Percentiles rank a stretch among this genome's conserved stretches.
phyloP scores from a whole-genome alignment of 208 protist genomes.

The Plasmodiophora brassicae region DNA sequence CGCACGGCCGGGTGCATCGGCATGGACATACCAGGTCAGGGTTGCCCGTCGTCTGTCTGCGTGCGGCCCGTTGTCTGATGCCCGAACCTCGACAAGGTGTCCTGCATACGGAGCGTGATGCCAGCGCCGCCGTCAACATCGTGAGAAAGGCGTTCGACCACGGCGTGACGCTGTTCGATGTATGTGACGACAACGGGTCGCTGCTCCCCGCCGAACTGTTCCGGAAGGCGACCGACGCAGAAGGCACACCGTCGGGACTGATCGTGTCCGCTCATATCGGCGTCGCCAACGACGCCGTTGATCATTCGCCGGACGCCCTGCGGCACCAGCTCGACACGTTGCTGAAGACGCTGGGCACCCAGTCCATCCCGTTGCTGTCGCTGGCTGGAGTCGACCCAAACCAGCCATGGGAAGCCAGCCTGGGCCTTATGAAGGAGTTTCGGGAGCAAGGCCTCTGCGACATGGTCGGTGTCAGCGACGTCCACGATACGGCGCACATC shows the following conservation, averaged over 20 bases:
- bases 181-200: not conserved
- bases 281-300: not conserved
- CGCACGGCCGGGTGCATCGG: slow-evolving; percentile 17
- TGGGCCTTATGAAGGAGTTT: not conserved
- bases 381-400: not conserved
- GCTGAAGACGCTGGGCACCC: not conserved
- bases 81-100: not conserved
- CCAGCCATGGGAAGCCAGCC: not conserved
- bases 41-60: not conserved
- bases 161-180: not conserved
- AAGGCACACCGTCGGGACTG: not conserved
- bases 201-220: not conserved
- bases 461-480: not conserved
- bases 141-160: not conserved
- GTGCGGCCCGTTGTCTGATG: not conserved
- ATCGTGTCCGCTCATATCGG: not conserved
- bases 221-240: not conserved
- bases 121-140: not conserved
- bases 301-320: not conserved
- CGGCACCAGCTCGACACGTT: not conserved
- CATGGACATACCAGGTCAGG: not conserved
- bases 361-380: not conserved
- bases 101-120: not conserved
- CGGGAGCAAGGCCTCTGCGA: not conserved
- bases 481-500: not conserved